Conservation (phyloP, 2,329 filamentous ascomycete genomes). For the Acrocalymma vagum region DNA sequence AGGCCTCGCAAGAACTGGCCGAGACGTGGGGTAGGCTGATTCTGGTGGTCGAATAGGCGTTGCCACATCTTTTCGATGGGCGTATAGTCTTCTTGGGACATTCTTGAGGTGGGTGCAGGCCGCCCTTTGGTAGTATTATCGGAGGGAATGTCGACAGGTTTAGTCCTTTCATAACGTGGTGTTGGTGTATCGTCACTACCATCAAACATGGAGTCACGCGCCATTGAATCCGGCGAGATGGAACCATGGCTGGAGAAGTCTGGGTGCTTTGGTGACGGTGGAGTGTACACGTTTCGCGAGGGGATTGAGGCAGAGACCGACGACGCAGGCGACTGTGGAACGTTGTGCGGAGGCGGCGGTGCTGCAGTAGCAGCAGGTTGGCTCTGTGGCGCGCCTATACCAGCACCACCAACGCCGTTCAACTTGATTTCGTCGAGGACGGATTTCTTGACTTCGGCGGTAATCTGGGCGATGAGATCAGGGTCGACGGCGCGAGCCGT, state of each 20-base stretch:
- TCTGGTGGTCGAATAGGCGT: constrained; percentile 73
- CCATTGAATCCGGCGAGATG: constrained; percentile 45
- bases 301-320: constrained; percentile 58
- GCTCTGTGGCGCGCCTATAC: no score
- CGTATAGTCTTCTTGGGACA: constrained; percentile 47
- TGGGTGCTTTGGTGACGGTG: constrained; percentile 59
- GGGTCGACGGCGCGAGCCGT: constrained; percentile 63
- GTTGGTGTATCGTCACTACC: constrained; percentile 39
- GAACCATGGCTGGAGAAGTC: constrained; percentile 41
- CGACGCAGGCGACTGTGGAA: constrained; percentile 54
- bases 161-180: constrained; percentile 32
- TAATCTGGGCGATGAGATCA: constrained; percentile 68
- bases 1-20: constrained; percentile 77
- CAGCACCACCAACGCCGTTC: constrained; percentile 39
- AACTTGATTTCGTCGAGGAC: constrained; percentile 58
- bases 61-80: constrained; percentile 77
- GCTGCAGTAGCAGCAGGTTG: constrained; percentile 39
- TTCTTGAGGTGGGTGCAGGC: constrained; percentile 35
- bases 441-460: constrained; percentile 62
- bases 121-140: constrained; percentile 32
- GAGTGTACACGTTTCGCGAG: constrained; percentile 60
- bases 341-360: constrained; percentile 45
- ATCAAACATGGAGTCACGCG: constrained; percentile 40
- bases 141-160: constrained; percentile 32
- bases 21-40: constrained; percentile 72